A percentile compares a stretch with the other conserved stretches of the same genome.
Conservation (phyloP, 2,329 filamentous ascomycete genomes). For the Fusarium burgessii region DNA sequence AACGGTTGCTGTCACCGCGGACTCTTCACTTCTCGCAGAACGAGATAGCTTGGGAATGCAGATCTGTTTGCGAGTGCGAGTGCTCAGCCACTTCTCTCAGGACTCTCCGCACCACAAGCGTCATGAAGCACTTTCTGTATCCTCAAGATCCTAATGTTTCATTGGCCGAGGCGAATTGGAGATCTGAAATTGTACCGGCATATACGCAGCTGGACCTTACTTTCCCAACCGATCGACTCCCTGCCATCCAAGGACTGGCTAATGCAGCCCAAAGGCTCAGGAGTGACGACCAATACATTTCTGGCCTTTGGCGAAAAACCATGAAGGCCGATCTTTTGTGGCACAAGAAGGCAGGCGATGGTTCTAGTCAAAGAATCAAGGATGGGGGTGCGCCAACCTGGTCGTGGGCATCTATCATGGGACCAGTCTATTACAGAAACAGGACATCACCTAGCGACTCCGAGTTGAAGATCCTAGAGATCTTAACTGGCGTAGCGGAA, state of each 20-base stretch:
- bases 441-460: not conserved
- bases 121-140: not conserved
- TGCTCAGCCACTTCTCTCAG: not conserved
- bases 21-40: not conserved
- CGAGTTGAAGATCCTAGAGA: not conserved
- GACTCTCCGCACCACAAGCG: not conserved
- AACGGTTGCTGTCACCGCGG: not conserved
- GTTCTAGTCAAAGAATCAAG: not conserved
- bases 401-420: constrained; percentile 13
- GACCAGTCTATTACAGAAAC: not conserved
- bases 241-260: constrained; percentile 3
- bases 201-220: constrained; percentile 8
- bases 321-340: constrained; percentile 2
- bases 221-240: constrained; percentile 2
- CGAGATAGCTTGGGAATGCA: constrained; percentile 9
- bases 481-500: not conserved
- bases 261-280: not conserved
- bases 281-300: not conserved
- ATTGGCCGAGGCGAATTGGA: not conserved
- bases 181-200: constrained; percentile 2
- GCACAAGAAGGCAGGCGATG: not conserved
- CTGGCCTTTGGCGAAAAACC: not conserved
- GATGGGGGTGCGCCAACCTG: constrained; percentile 1
- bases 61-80: not conserved
- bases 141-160: not conserved